Conservation (phyloP, 2,329 filamentous ascomycete species). For the Fusarium coicis region DNA sequence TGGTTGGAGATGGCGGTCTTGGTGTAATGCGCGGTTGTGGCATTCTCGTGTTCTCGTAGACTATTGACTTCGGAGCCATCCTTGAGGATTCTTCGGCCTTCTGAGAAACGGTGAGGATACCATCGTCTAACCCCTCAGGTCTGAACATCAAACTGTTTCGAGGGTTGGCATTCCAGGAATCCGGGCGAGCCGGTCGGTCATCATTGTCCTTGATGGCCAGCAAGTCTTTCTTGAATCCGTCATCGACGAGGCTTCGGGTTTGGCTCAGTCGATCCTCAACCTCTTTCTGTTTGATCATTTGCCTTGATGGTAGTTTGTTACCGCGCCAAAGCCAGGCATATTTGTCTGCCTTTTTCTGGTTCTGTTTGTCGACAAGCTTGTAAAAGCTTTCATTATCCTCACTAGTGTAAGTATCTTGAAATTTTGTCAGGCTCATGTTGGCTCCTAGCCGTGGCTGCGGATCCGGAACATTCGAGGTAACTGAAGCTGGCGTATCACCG, state of each 20-base stretch:
- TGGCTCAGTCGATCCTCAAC: constrained; percentile 64
- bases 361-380: constrained; percentile 89
- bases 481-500: constrained; percentile 79
- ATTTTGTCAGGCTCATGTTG: constrained; percentile 83
- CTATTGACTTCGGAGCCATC: constrained; percentile 79
- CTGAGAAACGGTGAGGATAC: constrained; percentile 71
- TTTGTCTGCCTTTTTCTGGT: constrained; percentile 83
- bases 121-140: constrained; percentile 72
- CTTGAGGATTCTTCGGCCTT: constrained; percentile 75
- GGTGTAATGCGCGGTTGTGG: constrained; percentile 59
- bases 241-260: constrained; percentile 61
- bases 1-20: constrained; percentile 78
- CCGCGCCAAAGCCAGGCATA: constrained; percentile 89
- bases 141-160: constrained; percentile 90
- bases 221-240: constrained; percentile 67
- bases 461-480: constrained; percentile 53
- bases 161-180: constrained; percentile 79
- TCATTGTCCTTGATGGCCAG: constrained; percentile 74
- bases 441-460: constrained; percentile 70
- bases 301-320: constrained; percentile 87
- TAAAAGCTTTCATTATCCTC: constrained; percentile 99
- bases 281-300: constrained; percentile 75
- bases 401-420: constrained; percentile 93
- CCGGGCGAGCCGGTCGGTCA: constrained; percentile 78
- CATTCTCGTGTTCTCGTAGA: constrained; percentile 86